Evolutionary conservation across 169 alveolate genomes (phyloP).

Genomic region (Plasmodium vinckei): DNA sequence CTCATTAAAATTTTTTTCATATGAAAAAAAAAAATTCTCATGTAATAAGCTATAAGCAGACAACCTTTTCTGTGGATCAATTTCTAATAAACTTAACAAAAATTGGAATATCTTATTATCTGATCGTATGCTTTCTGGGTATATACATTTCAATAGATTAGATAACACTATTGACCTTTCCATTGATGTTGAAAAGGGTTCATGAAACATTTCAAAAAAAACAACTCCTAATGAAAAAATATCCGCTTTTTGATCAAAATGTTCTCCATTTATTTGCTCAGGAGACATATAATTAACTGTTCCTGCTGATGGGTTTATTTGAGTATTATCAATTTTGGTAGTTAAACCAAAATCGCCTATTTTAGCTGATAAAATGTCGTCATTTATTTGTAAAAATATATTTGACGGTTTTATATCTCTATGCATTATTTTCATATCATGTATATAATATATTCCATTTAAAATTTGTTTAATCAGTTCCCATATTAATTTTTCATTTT

Average conservation of each 20-base stretch:
- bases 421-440: conserved; percentile 89
- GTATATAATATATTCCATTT: conserved; percentile 88
- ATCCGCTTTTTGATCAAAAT: conserved; percentile 87
- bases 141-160: conserved; percentile 81
- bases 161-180: conserved; percentile 85
- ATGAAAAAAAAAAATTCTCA: conserved; percentile 77
- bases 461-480: conserved; percentile 86
- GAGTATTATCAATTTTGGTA: conserved; percentile 79
- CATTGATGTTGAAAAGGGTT: conserved; percentile 88
- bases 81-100: conserved; percentile 79
- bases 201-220: conserved; percentile 89
- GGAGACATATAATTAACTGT: conserved; percentile 90
- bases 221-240: conserved; percentile 89
- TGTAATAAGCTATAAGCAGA: conserved; percentile 82
- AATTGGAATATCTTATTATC: conserved; percentile 79
- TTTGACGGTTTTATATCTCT: conserved; percentile 90
- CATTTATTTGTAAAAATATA: conserved; percentile 86
- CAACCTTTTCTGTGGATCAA: conserved; percentile 83
- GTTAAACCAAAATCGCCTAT: conserved; percentile 90
- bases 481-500: conserved; percentile 81
- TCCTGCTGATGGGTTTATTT: conserved; percentile 83
- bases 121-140: conserved; percentile 79
- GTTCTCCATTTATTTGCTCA: conserved; percentile 86
- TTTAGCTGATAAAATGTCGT: conserved; percentile 80
- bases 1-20: conserved; percentile 78